Percentiles rank a stretch among this genome's conserved stretches.
These are phyloP conservation scores for Apostasia shenzhenica DNA, from an alignment of 106 monocot genomes.

Conservation along the genomic window DNA sequence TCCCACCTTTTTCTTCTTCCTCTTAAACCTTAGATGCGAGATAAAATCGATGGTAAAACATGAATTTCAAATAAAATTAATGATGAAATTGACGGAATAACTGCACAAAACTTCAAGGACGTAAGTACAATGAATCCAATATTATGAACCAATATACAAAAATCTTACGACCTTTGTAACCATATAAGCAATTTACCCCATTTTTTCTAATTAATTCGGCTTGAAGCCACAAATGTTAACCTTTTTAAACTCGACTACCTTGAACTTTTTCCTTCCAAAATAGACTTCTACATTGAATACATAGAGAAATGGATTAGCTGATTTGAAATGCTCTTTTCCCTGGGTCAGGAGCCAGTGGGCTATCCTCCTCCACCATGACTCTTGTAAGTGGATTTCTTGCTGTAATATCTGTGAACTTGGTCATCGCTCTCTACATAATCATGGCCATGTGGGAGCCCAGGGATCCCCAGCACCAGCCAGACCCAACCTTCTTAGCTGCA, in stretches of 20 bases:
- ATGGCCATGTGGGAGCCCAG: conserved; percentile 16
- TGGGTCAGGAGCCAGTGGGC: conserved; percentile 5
- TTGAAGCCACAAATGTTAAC: neutral
- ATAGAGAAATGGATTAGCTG: neutral
- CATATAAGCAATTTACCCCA: no score
- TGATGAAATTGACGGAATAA: no score
- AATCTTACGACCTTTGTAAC: no score
- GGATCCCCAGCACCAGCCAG: conserved; percentile 5
- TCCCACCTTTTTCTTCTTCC: no score
- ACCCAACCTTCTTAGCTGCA: conserved; percentile 19
- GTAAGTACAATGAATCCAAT: no score
- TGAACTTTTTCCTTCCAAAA: neutral
- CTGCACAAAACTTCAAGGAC: no score
- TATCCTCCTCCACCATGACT: conserved; percentile 14
- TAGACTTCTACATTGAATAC: neutral
- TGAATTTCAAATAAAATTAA: no score
- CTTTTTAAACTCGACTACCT: neutral
- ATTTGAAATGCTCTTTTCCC: neutral
- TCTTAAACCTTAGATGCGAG: no score
- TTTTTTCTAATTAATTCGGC: neutral
- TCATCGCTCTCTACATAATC: conserved; percentile 10
- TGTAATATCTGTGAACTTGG: conserved; percentile 17
- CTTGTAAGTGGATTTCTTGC: conserved; percentile 16
- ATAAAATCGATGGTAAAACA: no score
- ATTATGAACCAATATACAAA: no score